Percentiles rank a stretch among this genome's conserved stretches.
phyloP scores from a whole-genome alignment of 768 basidiomycete species.

The Psilocybe subaeruginosa region DNA sequence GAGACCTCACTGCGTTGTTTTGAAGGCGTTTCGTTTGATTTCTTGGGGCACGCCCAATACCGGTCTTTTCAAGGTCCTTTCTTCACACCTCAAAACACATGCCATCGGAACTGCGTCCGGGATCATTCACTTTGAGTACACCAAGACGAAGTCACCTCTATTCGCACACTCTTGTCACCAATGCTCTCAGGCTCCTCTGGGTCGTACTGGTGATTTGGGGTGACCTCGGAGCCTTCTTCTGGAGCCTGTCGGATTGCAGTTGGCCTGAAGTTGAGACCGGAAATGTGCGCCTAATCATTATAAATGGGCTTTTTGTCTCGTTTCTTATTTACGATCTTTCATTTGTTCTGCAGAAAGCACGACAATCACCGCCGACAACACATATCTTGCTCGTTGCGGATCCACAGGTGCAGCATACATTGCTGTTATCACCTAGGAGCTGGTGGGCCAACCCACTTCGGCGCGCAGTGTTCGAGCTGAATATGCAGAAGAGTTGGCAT shows the following conservation, averaged over 20 bases:
- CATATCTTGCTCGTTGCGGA: constrained; percentile 75
- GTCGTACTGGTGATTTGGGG: constrained; percentile 64
- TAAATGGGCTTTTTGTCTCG: neutral
- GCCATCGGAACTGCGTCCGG: constrained; percentile 14
- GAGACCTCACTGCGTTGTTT: no score
- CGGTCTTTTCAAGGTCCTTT: neutral
- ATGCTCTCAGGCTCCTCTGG: constrained; percentile 54
- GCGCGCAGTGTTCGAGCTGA: constrained; percentile 54
- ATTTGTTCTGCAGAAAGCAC: constrained; percentile 6
- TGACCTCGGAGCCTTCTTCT: constrained; percentile 63
- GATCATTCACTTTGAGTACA: constrained; percentile 12
- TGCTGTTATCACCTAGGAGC: constrained; percentile 35
- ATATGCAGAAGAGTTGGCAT: constrained; percentile 73
- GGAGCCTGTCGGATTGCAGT: constrained; percentile 57
- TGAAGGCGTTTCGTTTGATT: neutral
- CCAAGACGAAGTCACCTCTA: constrained; percentile 17
- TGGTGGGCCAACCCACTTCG: constrained; percentile 45
- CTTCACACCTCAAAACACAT: neutral
- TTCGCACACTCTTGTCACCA: constrained; percentile 28
- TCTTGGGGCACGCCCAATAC: neutral
- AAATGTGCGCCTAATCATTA: constrained; percentile 18
- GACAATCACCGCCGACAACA: constrained; percentile 31
- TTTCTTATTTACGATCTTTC: constrained; percentile 1
- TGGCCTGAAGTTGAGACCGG: constrained; percentile 54
- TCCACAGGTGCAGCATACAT: constrained; percentile 57